Percentiles rank a stretch among this genome's conserved stretches.
These are phyloP conservation scores for Fusarium pseudograminearum DNA, from an alignment of 2,329 filamentous ascomycete species.

Conservation along the genomic window DNA sequence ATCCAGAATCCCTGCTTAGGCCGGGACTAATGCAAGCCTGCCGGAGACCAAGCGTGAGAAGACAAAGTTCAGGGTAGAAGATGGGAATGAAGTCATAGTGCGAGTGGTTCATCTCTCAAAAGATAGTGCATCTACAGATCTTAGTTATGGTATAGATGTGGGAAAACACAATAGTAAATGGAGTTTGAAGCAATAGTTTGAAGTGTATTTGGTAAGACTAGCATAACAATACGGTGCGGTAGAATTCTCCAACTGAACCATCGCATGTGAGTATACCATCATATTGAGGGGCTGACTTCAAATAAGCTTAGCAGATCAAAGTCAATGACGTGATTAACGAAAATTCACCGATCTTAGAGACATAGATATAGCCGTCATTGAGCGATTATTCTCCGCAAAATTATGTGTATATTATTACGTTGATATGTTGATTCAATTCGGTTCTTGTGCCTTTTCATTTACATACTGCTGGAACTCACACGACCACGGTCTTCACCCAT, in stretches of 20 bases:
- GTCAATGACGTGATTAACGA: background rate
- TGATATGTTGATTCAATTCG: background rate
- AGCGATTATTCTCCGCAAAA: background rate
- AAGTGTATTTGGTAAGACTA: too few species aligned
- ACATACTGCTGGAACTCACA: background rate
- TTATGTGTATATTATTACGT: background rate
- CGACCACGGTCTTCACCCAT: background rate
- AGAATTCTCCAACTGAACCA: fast-evolving
- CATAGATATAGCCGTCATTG: background rate
- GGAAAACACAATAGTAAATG: too few species aligned
- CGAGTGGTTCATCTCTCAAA: background rate
- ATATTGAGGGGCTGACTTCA: fast-evolving
- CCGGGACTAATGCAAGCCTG: background rate
- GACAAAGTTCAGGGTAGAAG: background rate
- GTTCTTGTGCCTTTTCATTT: background rate
- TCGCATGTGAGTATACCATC: too few species aligned
- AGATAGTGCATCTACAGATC: fast-evolving
- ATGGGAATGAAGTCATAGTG: background rate
- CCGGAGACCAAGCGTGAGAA: background rate
- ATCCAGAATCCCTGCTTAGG: background rate
- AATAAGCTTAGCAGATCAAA: fast-evolving
- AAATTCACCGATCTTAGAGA: background rate
- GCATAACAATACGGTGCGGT: fast-evolving
- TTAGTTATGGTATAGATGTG: too few species aligned
- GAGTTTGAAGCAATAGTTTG: too few species aligned